These are phyloP conservation scores for Pythium scleroteichum DNA, from an alignment of 352 stramenopile species.

Conservation along the genomic window DNA sequence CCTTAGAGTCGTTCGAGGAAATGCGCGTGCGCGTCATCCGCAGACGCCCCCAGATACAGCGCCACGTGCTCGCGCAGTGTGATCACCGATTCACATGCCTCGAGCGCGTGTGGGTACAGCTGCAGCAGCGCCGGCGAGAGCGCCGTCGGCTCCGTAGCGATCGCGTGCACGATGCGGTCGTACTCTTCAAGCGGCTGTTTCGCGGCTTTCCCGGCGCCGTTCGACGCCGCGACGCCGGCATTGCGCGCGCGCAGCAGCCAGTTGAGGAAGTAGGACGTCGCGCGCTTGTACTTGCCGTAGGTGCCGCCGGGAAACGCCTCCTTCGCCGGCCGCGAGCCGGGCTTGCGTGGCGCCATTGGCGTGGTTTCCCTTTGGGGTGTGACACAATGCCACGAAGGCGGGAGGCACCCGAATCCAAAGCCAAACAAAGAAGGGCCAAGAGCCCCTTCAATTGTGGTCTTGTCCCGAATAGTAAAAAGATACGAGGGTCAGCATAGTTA, in stretches of 20 bases:
- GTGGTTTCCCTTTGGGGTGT: too few species aligned
- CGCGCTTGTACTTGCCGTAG: slow-evolving; percentile 5
- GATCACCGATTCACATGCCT: slow-evolving; percentile 11
- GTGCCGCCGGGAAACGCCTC: background rate
- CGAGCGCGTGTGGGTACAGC: background rate
- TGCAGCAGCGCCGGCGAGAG: slow-evolving; percentile 12
- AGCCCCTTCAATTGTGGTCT: too few species aligned
- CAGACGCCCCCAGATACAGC: background rate
- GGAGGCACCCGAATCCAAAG: too few species aligned
- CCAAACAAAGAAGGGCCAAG: too few species aligned
- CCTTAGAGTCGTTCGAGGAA: slow-evolving; percentile 2
- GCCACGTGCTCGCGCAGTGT: slow-evolving; percentile 11
- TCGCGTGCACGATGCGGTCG: slow-evolving; percentile 3
- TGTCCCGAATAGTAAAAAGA: too few species aligned
- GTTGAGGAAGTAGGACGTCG: slow-evolving; percentile 1
- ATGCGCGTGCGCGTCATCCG: slow-evolving; percentile 4
- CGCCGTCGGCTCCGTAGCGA: slow-evolving; percentile 6
- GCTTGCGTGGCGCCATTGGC: too few species aligned
- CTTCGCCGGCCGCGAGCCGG: too few species aligned
- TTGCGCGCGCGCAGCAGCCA: slow-evolving; percentile 8
- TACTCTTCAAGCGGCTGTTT: slow-evolving; percentile 4
- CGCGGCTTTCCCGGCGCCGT: background rate
- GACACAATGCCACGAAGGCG: too few species aligned
- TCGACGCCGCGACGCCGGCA: background rate
- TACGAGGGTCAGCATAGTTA: too few species aligned